phyloP scores from a whole-genome alignment of 805 yeast species.

The Myxozyma neglecta region DNA sequence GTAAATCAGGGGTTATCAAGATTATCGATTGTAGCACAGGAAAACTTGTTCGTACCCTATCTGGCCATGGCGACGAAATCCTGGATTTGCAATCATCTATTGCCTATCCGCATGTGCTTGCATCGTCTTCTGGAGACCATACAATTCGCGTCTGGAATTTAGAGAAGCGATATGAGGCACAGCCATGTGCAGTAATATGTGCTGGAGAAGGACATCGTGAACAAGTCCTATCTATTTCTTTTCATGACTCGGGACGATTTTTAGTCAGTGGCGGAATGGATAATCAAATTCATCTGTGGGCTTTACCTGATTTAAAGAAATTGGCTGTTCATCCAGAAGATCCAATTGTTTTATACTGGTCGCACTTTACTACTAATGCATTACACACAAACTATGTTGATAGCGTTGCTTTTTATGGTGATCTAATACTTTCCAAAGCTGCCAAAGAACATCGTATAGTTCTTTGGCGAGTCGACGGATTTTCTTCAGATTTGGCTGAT shows the following conservation, averaged over 20 bases:
- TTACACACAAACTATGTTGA: conserved; percentile 29
- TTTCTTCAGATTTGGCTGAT: conserved; percentile 18
- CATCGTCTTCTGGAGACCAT: conserved; percentile 83
- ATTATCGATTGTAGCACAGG: conserved; percentile 26
- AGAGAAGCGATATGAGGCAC: conserved; percentile 2
- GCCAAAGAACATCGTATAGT: conserved; percentile 27
- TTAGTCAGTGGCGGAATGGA: conserved; percentile 30
- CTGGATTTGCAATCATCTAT: conserved; percentile 25
- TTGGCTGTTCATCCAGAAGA: conserved; percentile 7
- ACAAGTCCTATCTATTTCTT: conserved; percentile 23
- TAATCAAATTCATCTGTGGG: conserved; percentile 25
- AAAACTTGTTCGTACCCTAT: conserved; percentile 14
- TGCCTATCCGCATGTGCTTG: conserved; percentile 44
- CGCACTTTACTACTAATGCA: conserved; percentile 20
- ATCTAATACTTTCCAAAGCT: conserved; percentile 25
- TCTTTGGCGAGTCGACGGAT: conserved; percentile 27
- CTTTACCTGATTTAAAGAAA: conserved; percentile 21
- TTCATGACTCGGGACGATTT: conserved; percentile 29
- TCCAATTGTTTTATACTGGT: conserved; percentile 27
- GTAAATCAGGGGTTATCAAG: conserved; percentile 25
- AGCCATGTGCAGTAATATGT: conserved; percentile 29
- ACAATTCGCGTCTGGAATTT: conserved; percentile 71
- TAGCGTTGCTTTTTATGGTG: conserved; percentile 27
- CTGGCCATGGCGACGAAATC: conserved; percentile 30
- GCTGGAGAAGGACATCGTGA: conserved; percentile 31